Evolutionary conservation across 495 filamentous ascomycete genomes (phyloP), one percentile per base, ranked within the genome.

Genomic region (Penicillium paxilli): DNA sequence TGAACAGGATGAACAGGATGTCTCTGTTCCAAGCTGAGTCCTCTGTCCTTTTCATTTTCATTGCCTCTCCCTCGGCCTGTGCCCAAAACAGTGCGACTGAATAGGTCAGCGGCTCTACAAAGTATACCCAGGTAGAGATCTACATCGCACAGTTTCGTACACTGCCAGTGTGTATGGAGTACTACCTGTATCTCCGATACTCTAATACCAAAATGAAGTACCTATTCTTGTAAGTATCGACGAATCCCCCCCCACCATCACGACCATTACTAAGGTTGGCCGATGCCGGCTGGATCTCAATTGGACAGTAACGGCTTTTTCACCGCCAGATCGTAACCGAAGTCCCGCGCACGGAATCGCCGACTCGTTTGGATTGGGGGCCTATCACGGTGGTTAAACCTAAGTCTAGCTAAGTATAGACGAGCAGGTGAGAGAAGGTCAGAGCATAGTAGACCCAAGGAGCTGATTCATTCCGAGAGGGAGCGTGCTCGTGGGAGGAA

Each of bases 301-400:
- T 66, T 66, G 63, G 63, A 58, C 45, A 37, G 28, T 45, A 45
- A 49, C 38, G 49, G 30, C 24, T 49, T 61, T n/a, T 59, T 61
- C 63, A 66, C 63, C 63, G 63, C 63, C 54, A 66, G 57, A 63
- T 57, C 28, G 40, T 30, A 57, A 40, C 47, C 45, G 46, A 30
- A 16, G 14, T 38, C 50, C n/a, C 32, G 25, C 19, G 19, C 23
- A 54, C 47, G 58, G 54, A 51, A 35, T 33, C 49, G 46, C 53
- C 49, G 45, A 41, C 4, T 17, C 5, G 21, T 37, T 51, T 25
- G 35, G 35, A 33, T n/a, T n/a, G 51, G 32, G 60, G 40, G 25
- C 60, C 63, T 65, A 65, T 65, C 56, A 65, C 38, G 19, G 23
- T 17, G 7, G n/a, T n/a, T n/a, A n/a, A n/a, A n/a, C n/a, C 22